Conservation (phyloP, 2,329 filamentous ascomycete genomes). For the Nemania sp. region DNA sequence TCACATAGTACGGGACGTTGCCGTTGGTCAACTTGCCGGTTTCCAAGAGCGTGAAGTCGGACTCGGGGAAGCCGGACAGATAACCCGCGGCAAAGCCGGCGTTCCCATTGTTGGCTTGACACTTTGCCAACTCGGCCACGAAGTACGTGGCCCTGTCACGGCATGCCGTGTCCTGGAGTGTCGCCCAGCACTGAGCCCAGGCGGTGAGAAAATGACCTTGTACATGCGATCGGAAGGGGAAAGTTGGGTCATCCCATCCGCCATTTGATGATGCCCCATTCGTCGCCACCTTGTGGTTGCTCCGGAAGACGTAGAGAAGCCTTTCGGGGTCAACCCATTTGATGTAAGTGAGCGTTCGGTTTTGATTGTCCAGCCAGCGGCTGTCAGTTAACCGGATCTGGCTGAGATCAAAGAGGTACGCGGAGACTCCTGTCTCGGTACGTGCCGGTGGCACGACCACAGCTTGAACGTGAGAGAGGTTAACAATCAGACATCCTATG, state of each 20-base stretch:
- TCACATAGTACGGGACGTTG: constrained; percentile 58
- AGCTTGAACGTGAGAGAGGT: constrained; percentile 16
- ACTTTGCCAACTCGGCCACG: constrained; percentile 53
- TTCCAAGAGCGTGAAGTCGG: constrained; percentile 52
- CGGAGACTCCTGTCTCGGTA: constrained; percentile 41
- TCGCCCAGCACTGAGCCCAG: constrained; percentile 55
- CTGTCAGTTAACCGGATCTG: constrained; percentile 46
- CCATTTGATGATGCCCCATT: constrained; percentile 51
- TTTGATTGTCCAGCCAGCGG: constrained; percentile 51
- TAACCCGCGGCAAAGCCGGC: constrained; percentile 52
- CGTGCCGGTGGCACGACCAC: constrained; percentile 37
- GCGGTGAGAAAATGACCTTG: constrained; percentile 57
- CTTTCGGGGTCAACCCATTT: constrained; percentile 51
- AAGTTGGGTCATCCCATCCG: constrained; percentile 59
- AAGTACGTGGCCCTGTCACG: constrained; percentile 52
- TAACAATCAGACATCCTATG: constrained; percentile 12
- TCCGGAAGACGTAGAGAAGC: constrained; percentile 54
- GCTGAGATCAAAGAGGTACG: constrained; percentile 47
- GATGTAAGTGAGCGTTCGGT: constrained; percentile 52
- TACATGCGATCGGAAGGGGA: constrained; percentile 55
- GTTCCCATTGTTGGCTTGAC: constrained; percentile 54
- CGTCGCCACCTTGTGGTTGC: constrained; percentile 52
- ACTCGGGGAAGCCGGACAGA: constrained; percentile 57
- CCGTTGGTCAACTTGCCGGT: constrained; percentile 49
- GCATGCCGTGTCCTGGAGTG: constrained; percentile 48